Evolutionary conservation across 2,329 filamentous ascomycete species (phyloP).

Genomic region (Aspergillus pseudotamarii): DNA sequence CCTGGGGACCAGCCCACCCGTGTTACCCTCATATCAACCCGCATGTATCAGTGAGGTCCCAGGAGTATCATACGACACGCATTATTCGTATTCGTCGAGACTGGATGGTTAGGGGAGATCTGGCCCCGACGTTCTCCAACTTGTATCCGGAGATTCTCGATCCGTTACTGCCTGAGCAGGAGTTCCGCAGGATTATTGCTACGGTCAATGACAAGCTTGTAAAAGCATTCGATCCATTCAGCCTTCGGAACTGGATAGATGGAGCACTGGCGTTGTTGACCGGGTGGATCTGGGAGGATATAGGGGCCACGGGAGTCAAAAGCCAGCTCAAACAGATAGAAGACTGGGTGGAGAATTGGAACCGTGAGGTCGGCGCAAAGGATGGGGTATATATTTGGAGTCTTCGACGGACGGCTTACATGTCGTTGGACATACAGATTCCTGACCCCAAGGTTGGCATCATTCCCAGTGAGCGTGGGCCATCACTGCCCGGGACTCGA

Average conservation of each 20-base stretch:
- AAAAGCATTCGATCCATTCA: slow-evolving; percentile 79
- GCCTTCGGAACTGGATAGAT: slow-evolving; percentile 76
- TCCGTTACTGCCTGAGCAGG: slow-evolving; percentile 78
- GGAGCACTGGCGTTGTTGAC: slow-evolving; percentile 77
- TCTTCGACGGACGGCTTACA: slow-evolving; percentile 80
- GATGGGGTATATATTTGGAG: slow-evolving; percentile 74
- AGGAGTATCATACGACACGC: slow-evolving; percentile 75
- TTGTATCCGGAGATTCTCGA: slow-evolving; percentile 95
- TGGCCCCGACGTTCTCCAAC: slow-evolving; percentile 92
- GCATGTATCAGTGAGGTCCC: slow-evolving; percentile 78
- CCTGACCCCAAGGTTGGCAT: slow-evolving; percentile 54
- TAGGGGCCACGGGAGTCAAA: slow-evolving; percentile 78
- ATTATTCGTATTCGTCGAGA: slow-evolving; percentile 91
- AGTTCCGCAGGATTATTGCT: slow-evolving; percentile 81
- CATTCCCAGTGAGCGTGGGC: slow-evolving; percentile 39
- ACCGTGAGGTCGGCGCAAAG: slow-evolving; percentile 62
- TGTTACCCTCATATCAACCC: slow-evolving; percentile 94
- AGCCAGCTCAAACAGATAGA: slow-evolving; percentile 70
- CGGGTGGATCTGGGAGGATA: slow-evolving; percentile 92
- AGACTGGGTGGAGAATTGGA: slow-evolving; percentile 84
- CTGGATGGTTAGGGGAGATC: slow-evolving; percentile 85
- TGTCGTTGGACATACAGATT: slow-evolving; percentile 63
- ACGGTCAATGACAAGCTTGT: slow-evolving; percentile 78
- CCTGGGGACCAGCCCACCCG: slow-evolving; percentile 92
- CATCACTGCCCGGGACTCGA: slow-evolving; percentile 38